Conservation (phyloP, 2,329 filamentous ascomycete species). For the Aureobasidium namibiae region DNA sequence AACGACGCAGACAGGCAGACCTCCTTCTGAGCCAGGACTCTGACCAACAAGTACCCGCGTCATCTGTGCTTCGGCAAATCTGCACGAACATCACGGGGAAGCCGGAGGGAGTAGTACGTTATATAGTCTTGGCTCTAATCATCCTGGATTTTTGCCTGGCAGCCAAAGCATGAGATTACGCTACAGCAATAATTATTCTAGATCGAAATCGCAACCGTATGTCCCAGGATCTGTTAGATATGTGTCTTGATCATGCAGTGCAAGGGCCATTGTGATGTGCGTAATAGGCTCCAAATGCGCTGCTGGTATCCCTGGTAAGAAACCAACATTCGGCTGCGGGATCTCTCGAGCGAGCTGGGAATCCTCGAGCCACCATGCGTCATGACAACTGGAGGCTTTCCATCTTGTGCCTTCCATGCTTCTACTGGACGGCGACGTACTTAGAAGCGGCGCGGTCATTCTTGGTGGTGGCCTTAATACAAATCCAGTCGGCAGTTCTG, state of each 20-base stretch:
- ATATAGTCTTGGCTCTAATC: no score
- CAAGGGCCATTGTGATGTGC: no score
- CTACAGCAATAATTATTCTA: neutral
- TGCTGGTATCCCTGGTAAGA: neutral
- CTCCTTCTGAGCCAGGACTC: no score
- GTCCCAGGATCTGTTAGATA: neutral
- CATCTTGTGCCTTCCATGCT: neutral
- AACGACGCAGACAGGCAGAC: no score
- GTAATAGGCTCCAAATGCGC: neutral
- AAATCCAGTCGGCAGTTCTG: neutral
- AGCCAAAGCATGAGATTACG: no score
- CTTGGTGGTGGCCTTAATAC: neutral
- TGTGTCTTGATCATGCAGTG: neutral
- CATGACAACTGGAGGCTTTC: neutral
- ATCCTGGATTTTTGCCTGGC: no score
- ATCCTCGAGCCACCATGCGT: neutral
- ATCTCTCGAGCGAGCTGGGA: neutral
- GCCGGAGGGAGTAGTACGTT: no score
- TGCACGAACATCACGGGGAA: no score
- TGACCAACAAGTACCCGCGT: no score
- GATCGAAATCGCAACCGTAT: neutral
- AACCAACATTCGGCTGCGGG: neutral
- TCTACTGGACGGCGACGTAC: no score
- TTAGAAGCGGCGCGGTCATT: neutral
- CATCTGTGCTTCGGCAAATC: no score